Conservation (phyloP, 1,284 basidiomycete species). For the Flammula alnicola region DNA sequence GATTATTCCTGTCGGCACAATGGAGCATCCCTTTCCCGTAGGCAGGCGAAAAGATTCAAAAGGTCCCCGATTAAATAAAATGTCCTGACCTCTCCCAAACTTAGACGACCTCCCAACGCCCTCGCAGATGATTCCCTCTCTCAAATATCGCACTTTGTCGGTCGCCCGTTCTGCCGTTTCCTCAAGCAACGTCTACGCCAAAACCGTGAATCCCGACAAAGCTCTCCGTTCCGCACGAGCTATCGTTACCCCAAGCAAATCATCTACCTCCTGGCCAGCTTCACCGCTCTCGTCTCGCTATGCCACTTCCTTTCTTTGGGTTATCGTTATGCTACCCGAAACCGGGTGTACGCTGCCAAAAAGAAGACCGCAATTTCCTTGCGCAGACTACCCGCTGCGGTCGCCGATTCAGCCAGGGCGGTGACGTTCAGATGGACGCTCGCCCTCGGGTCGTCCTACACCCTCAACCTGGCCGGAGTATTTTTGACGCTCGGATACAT, state of each 20-base stretch:
- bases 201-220: slow-evolving; percentile 29
- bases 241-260: slow-evolving; percentile 44
- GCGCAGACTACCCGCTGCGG: slow-evolving; percentile 30
- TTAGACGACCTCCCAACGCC: slow-evolving; percentile 8
- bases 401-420: slow-evolving; percentile 49
- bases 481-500: slow-evolving; percentile 50
- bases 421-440: slow-evolving; percentile 55
- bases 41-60: slow-evolving; percentile 5
- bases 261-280: slow-evolving; percentile 48
- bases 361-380: slow-evolving; percentile 13
- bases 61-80: background rate
- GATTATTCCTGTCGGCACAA: background rate
- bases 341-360: slow-evolving; percentile 6
- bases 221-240: slow-evolving; percentile 31
- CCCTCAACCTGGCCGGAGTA: slow-evolving; percentile 53
- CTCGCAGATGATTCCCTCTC: no score
- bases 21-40: background rate
- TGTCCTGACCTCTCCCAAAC: background rate
- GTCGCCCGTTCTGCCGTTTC: background rate
- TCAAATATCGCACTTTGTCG: background rate
- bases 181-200: background rate
- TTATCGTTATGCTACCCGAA: slow-evolving; percentile 19
- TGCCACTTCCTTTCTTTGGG: slow-evolving; percentile 37
- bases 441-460: slow-evolving; percentile 44
- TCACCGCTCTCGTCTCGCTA: slow-evolving; percentile 47